Base-by-base conservation (phyloP, 2,329 filamentous ascomycete species). In the Trichoderma oligosporum region DNA sequence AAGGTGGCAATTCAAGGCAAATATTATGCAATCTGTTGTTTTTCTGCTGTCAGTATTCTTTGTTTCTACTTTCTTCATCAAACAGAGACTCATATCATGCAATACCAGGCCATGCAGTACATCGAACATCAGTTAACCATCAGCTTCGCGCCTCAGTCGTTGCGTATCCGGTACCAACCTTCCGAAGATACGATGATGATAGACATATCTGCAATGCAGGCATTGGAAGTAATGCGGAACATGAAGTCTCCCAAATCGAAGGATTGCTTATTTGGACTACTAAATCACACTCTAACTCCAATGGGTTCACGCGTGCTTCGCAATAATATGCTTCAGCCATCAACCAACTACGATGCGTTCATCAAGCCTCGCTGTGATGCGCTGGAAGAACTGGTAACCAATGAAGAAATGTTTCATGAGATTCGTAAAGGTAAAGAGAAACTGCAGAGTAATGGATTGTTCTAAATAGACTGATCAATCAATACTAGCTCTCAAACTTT, bases 161-260 rank as follows among this genome's bases (percentile, higher is more conserved):
- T 97, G 29, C 84, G 91, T 3, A 87, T 97, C 66, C 87, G 85
- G 61, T 97, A 96, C 64, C 87, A 93, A 65, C 88, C 91, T 1
- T 91, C 91, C 0, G 89, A 96, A 67, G 89, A 93, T 22, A 89
- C 91, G 0, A 96, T 97, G 92, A 90, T 96, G 82, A 95, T 97
- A 64, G 93, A 97, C 66, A 80, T 94, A 2, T 87, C 90, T 0
- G 96, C 92, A 0, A 90, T 97, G 25, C 82, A 86, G 35, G 91
- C 91, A 0, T 77, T 99, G 3, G 94, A 99, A 69, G 79, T 99
- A 5, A 88, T 97, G 24, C 91, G 96, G 65, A 99, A 97, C 63
- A 68, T 92, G 0, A 85, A 89, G 11, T 85, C 87, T 63, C 67
- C 84, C 0, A 91, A 88, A 63, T 96, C 91, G 0, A 89, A 85